Base-by-base conservation (phyloP, 2,329 filamentous ascomycete species). In the Xylariaceae sp. region DNA sequence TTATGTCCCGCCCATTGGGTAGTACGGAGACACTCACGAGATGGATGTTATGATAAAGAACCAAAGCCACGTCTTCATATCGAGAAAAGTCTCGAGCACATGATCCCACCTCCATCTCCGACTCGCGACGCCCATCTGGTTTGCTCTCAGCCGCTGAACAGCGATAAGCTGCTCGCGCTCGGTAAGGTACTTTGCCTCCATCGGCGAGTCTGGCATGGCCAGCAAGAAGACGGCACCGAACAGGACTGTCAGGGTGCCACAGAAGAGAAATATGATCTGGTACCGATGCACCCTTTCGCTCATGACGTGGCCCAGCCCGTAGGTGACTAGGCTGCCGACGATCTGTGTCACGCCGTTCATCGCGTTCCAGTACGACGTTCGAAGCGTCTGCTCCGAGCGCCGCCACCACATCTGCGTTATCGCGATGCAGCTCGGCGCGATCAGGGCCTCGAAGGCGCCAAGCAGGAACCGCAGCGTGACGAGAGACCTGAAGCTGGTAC, bases 101-200 rank as follows among this genome's bases (percentile, higher is more conserved):
- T 92, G 86, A 15, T 74, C 70, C 63, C 72, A 68, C 70, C 83
- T 83, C 61, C 82, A 85, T 45, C 83, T 71, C 47, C 79, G 78
- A 44, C 78, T 83, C 2, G 81, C 82, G 12, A 85, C 80, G 0
- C 85, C 85, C 43, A 85, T 85, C 56, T 87, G 78, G 51, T 90
- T 90, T 15, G 78, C 70, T 0, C 84, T 71, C 5, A 90, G 76
- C 0, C 85, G 72, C 47, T 87, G 85, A 17, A 88, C 66, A 0
- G 81, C 83, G 29, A 87, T 69, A 0, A 78, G 57, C 9, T 78
- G 76, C 48, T 90, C 85, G 31, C 77, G 69, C 36, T 81, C 73
- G 6, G 67, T 82, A 17, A 92, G 53, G 41, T 74, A 76, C 11
- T 71, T 66, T 0, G 72, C 72, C 15, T 74, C 68, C 51, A 79